A percentile compares a stretch with the other conserved stretches of the same genome.
Evolutionary conservation across 1,139 yeast species (phyloP).

Genomic region (Scheffersomyces segobiensis): DNA sequence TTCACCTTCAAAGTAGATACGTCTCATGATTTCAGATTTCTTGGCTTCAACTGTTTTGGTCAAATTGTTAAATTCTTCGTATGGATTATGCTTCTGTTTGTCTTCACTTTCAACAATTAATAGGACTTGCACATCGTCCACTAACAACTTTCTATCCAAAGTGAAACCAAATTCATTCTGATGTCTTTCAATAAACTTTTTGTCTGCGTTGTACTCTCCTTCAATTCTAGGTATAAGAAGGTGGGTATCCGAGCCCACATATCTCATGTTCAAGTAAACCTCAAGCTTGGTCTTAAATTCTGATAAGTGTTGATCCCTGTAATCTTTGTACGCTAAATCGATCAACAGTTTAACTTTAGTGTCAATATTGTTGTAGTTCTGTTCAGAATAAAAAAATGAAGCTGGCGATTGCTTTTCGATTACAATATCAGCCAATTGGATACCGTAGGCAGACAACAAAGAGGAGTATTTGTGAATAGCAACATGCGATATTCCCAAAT

Average conservation of each 20-base stretch:
- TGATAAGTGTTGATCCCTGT: constrained; percentile 29
- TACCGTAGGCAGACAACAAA: constrained; percentile 46
- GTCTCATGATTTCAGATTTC: constrained; percentile 9
- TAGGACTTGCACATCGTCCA: constrained; percentile 76
- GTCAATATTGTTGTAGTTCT: constrained; percentile 22
- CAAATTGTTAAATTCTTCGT: constrained; percentile 24
- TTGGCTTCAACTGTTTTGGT: not conserved
- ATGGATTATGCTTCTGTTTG: constrained; percentile 34
- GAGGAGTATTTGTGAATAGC: constrained; percentile 48
- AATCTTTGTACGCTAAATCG: constrained; percentile 31
- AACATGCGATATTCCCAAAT: constrained; percentile 37
- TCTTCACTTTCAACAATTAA: constrained; percentile 33
- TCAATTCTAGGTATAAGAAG: constrained; percentile 54
- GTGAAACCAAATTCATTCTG: constrained; percentile 42
- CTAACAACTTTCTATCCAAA: constrained; percentile 54
- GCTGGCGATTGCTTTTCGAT: constrained; percentile 68
- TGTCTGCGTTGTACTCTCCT: constrained; percentile 24
- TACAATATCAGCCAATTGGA: constrained; percentile 44
- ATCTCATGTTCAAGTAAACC: constrained; percentile 72
- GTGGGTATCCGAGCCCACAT: constrained; percentile 85
- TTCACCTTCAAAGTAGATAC: constrained; percentile 31
- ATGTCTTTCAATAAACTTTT: constrained; percentile 33
- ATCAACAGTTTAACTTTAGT: constrained; percentile 24
- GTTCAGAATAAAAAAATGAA: constrained; percentile 26
- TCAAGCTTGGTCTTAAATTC: constrained; percentile 43